Evolutionary conservation across 768 basidiomycete species (phyloP), one percentile per base, ranked within the genome.

Genomic region (Astraeus odoratus): DNA sequence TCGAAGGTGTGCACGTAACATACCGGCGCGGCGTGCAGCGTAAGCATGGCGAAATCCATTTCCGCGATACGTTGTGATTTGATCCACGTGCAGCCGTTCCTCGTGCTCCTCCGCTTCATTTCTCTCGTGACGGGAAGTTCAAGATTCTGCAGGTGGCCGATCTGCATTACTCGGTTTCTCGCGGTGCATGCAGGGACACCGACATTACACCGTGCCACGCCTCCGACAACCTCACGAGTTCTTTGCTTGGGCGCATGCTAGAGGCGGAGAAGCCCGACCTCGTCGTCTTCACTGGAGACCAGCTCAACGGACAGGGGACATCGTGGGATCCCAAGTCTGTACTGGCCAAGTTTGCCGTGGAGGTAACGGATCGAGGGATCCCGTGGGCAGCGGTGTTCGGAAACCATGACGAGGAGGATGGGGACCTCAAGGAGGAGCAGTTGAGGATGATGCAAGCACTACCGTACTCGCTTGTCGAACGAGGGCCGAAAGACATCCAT

Each of bases 311-410:
- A 0, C 93, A 97, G 63, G 76, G 77, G 8, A 86, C 88, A 0
- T 80, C 85, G 0, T 98, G 93, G 87, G 92, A 96, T 50, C 73
- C 89, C 1, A 80, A 82, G 55, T 86, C 85, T 3, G 85, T 95
- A 3, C 67, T 97, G 6, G 84, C 93, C 12, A 97, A 97, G 65
- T 94, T 94, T 56, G 81, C 90, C 0, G 71, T 70, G 24, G 78
- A 81, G 0, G 88, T 87, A 5, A 84, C 83, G 12, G 78, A 82
- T 10, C 76, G 81, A 38, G 65, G 74, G 18, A 84, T 95, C 29
- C 87, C 94, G 0, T 99, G 94, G 94, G 80, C 90, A 3, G 85
- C 82, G 0, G 76, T 97, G 2, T 94, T 97, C 62, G 95, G 95
- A 1, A 97, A 99, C 57, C 95, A 99, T 62, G 95, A 97, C 53